Evolutionary conservation across 2,329 filamentous ascomycete genomes (phyloP).

Genomic region (Cladosporium cucumerinum): DNA sequence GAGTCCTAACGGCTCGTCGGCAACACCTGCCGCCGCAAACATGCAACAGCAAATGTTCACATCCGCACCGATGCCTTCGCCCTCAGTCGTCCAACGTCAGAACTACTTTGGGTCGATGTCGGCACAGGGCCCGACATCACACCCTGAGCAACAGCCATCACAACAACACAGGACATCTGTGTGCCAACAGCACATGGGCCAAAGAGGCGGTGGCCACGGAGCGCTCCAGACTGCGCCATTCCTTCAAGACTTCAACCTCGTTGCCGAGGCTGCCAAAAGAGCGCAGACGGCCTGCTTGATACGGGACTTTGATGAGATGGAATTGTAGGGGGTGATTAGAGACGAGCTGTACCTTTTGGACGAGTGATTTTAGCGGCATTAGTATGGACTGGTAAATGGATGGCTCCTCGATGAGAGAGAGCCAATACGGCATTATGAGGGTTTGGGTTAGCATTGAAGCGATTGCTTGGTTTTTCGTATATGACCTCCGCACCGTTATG

Average conservation of each 20-base stretch:
- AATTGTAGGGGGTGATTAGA: conserved; percentile 27
- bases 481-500: neutral
- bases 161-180: conserved; percentile 26
- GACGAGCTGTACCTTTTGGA: neutral
- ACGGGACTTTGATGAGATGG: conserved; percentile 76
- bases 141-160: conserved; percentile 30
- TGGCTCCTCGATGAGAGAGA: neutral
- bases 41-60: conserved; percentile 32
- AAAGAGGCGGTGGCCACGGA: conserved; percentile 31
- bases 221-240: conserved; percentile 56
- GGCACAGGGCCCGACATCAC: conserved; percentile 26
- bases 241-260: conserved; percentile 75
- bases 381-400: conserved; percentile 3
- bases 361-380: neutral
- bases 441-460: conserved; percentile 4
- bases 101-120: conserved; percentile 35
- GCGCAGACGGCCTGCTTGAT: conserved; percentile 87
- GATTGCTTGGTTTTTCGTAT: neutral
- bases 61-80: conserved; percentile 36
- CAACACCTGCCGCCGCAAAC: conserved; percentile 19
- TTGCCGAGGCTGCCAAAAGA: conserved; percentile 89
- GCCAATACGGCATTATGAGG: neutral
- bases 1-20: conserved; percentile 24
- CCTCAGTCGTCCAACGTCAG: conserved; percentile 31
- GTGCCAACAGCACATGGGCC: conserved; percentile 26